phyloP scores from a whole-genome alignment of 2,329 filamentous ascomycete species.

The Alternaria viburni region DNA sequence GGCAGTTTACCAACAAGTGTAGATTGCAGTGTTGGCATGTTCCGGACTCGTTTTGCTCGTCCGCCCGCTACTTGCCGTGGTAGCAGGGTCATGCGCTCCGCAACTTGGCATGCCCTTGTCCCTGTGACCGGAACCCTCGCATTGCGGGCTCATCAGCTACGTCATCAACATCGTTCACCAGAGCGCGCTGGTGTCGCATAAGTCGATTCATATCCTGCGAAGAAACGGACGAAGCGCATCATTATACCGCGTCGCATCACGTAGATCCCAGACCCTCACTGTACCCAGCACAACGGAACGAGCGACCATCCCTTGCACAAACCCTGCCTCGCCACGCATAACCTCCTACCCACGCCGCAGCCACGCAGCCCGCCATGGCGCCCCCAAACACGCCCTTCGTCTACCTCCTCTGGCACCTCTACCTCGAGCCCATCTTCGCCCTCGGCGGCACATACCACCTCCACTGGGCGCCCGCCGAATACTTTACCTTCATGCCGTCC shows the following conservation, averaged over 20 bases:
- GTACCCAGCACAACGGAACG: not conserved
- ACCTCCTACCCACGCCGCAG: slow-evolving; percentile 1
- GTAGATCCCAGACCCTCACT: not conserved
- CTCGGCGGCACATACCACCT: slow-evolving; percentile 61
- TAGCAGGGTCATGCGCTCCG: not conserved
- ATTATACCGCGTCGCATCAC: not conserved
- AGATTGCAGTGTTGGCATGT: slow-evolving; percentile 15
- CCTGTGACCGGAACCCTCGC: not conserved
- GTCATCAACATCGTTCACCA: not conserved
- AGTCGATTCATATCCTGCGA: not conserved
- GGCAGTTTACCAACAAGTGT: slow-evolving; percentile 4
- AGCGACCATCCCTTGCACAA: not conserved
- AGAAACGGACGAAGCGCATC: not conserved
- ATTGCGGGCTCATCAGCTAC: not conserved
- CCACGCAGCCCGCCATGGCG: slow-evolving; percentile 13
- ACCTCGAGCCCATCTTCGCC: slow-evolving; percentile 67
- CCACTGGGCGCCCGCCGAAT: slow-evolving; percentile 57
- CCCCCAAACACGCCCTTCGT: slow-evolving; percentile 55
- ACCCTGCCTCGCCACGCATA: not conserved
- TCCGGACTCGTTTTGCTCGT: slow-evolving; percentile 7
- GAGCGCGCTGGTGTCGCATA: not conserved
- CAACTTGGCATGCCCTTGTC: not conserved
- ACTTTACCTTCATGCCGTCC: slow-evolving; percentile 67
- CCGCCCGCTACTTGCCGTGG: not conserved
- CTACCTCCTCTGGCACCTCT: slow-evolving; percentile 76